These are phyloP conservation scores for Tylopilus sp. DNA, from an alignment of 1,284 basidiomycete species.

Conservation along the genomic window DNA sequence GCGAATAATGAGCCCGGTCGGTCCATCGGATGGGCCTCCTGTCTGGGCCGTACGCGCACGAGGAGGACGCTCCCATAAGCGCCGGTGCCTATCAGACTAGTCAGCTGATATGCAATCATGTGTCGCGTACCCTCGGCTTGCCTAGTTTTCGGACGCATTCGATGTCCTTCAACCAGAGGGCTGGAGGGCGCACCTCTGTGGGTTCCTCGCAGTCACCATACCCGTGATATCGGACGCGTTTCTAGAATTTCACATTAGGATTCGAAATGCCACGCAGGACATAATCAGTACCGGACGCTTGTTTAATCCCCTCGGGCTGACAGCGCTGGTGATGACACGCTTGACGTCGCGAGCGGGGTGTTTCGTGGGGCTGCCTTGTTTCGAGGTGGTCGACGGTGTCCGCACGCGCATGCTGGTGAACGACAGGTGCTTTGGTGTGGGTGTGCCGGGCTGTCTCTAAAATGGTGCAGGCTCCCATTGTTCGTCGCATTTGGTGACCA, in stretches of 20 bases:
- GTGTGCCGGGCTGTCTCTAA: background rate
- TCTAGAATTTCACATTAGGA: constrained; percentile 11
- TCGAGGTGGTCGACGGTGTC: constrained; percentile 1
- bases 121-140: constrained; percentile 10
- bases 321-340: background rate
- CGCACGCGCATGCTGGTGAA: constrained; percentile 18
- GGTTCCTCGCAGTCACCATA: constrained; percentile 16
- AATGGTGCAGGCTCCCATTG: constrained; percentile 13
- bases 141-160: constrained; percentile 43
- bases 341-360: constrained; percentile 7
- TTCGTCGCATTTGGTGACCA: constrained; percentile 17
- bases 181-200: constrained; percentile 31
- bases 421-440: background rate
- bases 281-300: background rate
- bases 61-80: constrained; percentile 42
- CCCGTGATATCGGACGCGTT: constrained; percentile 10
- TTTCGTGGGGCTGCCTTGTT: constrained; percentile 9
- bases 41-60: constrained; percentile 32
- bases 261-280: background rate
- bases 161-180: constrained; percentile 38
- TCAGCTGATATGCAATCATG: constrained; percentile 2
- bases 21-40: constrained; percentile 30
- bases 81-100: constrained; percentile 38
- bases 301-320: background rate
- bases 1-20: constrained; percentile 37